Evolutionary conservation across 345 rosid genomes (phyloP).

Genomic region (Brassica nigra): DNA sequence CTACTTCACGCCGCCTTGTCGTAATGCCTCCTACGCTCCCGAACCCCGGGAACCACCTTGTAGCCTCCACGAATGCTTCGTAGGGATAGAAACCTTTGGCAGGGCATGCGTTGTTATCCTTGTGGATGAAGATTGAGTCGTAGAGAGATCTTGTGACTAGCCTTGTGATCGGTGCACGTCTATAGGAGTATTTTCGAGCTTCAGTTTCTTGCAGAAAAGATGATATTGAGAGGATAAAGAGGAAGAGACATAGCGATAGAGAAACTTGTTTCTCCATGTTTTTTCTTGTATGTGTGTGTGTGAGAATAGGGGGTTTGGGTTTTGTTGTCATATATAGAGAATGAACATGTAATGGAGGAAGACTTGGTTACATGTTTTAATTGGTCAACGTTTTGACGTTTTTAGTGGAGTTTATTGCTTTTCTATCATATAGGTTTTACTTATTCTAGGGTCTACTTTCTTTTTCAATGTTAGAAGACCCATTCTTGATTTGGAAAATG

Average conservation of each 20-base stretch:
- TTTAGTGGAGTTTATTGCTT: constrained; percentile 28
- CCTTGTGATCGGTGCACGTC: constrained; percentile 15
- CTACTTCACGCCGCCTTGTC: constrained; percentile 54
- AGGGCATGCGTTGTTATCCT: constrained; percentile 55
- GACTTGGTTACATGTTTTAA: constrained; percentile 22
- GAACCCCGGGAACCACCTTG: constrained; percentile 52
- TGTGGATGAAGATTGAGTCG: constrained; percentile 54
- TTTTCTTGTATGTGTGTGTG: constrained; percentile 4
- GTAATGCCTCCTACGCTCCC: constrained; percentile 46
- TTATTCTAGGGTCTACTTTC: background rate
- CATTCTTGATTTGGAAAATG: constrained; percentile 13
- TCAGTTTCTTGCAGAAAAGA: constrained; percentile 38
- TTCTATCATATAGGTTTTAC: background rate
- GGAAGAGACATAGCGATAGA: constrained; percentile 31
- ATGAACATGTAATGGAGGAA: constrained; percentile 14
- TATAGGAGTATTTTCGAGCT: constrained; percentile 30
- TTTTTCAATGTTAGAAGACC: constrained; percentile 15
- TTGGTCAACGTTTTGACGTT: constrained; percentile 36
- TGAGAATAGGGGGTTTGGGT: constrained; percentile 12
- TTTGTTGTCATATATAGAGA: constrained; percentile 27
- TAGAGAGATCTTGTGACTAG: constrained; percentile 47
- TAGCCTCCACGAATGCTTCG: constrained; percentile 64
- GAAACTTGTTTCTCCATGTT: constrained; percentile 30
- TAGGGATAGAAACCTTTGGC: constrained; percentile 65
- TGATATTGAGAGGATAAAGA: constrained; percentile 32